These are phyloP conservation scores for Pseudopithomyces chartarum DNA, from an alignment of 2,329 filamentous ascomycete species.

Conservation along the genomic window DNA sequence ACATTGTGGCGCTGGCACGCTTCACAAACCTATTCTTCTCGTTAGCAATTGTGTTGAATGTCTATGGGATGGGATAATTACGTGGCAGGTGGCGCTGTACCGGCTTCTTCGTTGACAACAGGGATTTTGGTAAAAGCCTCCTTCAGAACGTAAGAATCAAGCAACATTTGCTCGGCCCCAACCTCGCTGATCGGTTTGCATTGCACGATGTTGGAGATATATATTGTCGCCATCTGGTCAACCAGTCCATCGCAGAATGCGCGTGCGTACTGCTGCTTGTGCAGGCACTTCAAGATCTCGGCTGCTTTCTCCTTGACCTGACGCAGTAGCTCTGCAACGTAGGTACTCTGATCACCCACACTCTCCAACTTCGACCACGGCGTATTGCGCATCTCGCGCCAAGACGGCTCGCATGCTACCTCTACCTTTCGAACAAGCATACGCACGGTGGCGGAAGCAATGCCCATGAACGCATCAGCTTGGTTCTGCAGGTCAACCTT, in stretches of 20 bases:
- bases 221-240: constrained; percentile 79
- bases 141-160: constrained; percentile 90
- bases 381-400: constrained; percentile 97
- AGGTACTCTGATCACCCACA: constrained; percentile 91
- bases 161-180: constrained; percentile 95
- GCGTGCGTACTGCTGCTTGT: constrained; percentile 91
- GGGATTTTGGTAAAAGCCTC: constrained; percentile 77
- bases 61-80: constrained; percentile 25
- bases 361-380: constrained; percentile 93
- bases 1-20: constrained; percentile 82
- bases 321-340: constrained; percentile 80
- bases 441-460: constrained; percentile 85
- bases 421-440: constrained; percentile 85
- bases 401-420: constrained; percentile 78
- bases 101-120: constrained; percentile 61
- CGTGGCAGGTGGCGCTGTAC: constrained; percentile 61
- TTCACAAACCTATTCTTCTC: constrained; percentile 70
- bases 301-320: constrained; percentile 72
- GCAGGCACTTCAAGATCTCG: constrained; percentile 76
- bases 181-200: constrained; percentile 92
- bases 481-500: constrained; percentile 88
- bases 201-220: constrained; percentile 82
- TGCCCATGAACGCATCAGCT: constrained; percentile 92
- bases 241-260: constrained; percentile 97
- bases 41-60: neutral